phyloP scores from a whole-genome alignment of 768 basidiomycete species.

The Austroboletus eburneus region DNA sequence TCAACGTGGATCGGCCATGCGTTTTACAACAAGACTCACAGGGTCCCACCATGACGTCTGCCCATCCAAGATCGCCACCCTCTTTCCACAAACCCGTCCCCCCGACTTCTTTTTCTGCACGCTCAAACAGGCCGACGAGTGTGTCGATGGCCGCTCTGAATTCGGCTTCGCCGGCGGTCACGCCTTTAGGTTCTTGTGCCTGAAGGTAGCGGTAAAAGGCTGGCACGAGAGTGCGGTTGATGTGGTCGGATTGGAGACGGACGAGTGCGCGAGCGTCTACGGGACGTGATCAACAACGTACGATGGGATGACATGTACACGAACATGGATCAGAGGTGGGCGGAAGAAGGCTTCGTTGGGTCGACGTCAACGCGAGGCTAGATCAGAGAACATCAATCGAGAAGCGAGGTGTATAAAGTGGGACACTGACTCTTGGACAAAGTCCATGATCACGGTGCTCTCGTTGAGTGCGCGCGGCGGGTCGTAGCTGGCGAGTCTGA shows the following conservation, averaged over 20 bases:
- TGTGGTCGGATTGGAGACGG: constrained; percentile 64
- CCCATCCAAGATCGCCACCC: constrained; percentile 53
- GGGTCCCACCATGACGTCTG: constrained; percentile 66
- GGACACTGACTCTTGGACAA: constrained; percentile 66
- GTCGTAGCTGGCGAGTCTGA: constrained; percentile 49
- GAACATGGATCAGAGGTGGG: constrained; percentile 55
- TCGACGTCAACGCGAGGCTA: constrained; percentile 49
- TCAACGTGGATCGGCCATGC: too few species aligned
- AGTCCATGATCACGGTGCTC: constrained; percentile 76
- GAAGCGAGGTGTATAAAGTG: too few species aligned
- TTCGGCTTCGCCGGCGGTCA: constrained; percentile 50
- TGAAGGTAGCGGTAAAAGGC: constrained; percentile 74
- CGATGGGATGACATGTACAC: constrained; percentile 12
- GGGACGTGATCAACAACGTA: not conserved
- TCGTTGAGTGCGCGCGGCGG: constrained; percentile 70
- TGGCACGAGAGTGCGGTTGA: constrained; percentile 61
- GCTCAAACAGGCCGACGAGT: constrained; percentile 51
- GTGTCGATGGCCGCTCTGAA: constrained; percentile 48
- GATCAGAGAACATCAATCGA: not conserved
- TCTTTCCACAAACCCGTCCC: constrained; percentile 57
- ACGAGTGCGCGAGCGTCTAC: constrained; percentile 65
- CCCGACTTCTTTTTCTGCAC: constrained; percentile 44
- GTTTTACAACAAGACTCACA: constrained; percentile 52
- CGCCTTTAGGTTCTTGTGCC: constrained; percentile 54
- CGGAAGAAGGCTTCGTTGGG: constrained; percentile 53